Conservation (phyloP, 768 basidiomycete genomes). For the Naganishia vishniacii region DNA sequence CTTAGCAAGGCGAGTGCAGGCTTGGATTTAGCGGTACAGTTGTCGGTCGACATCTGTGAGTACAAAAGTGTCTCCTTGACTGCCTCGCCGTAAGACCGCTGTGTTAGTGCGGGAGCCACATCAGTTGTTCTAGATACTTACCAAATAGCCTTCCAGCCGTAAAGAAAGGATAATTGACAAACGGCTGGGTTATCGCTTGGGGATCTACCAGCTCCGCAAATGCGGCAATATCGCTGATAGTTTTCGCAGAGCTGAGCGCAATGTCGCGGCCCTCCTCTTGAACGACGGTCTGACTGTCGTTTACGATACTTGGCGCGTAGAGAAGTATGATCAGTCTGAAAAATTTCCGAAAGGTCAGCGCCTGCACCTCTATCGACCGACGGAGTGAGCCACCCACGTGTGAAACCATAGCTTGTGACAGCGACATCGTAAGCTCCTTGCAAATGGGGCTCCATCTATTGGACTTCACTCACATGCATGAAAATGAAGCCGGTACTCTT, state of each 20-base stretch:
- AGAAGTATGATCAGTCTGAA: slow-evolving; percentile 18
- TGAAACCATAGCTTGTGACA: slow-evolving; percentile 29
- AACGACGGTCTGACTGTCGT: slow-evolving; percentile 10
- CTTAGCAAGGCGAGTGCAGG: slow-evolving; percentile 1
- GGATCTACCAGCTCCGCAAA: slow-evolving; percentile 33
- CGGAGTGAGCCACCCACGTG: slow-evolving; percentile 18
- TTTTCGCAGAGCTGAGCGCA: slow-evolving; percentile 29
- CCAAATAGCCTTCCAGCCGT: slow-evolving; percentile 29
- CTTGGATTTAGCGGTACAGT: slow-evolving; percentile 1
- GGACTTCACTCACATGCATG: slow-evolving; percentile 27
- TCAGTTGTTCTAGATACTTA: slow-evolving; percentile 16
- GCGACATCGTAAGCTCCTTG: background rate
- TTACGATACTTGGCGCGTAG: slow-evolving; percentile 13
- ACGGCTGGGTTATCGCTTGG: slow-evolving; percentile 28
- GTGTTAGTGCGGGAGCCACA: background rate
- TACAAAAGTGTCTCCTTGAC: slow-evolving; percentile 17
- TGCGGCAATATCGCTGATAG: slow-evolving; percentile 29
- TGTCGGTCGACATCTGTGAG: slow-evolving; percentile 5
- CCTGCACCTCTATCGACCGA: background rate
- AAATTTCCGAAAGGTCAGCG: background rate
- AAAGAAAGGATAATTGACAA: slow-evolving; percentile 29
- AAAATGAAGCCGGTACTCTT: slow-evolving; percentile 29
- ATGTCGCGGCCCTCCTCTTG: slow-evolving; percentile 25
- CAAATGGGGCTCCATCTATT: background rate
- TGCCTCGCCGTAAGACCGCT: background rate